Conservation (phyloP, 495 filamentous ascomycete genomes). For the Penicillium diatomitis region DNA sequence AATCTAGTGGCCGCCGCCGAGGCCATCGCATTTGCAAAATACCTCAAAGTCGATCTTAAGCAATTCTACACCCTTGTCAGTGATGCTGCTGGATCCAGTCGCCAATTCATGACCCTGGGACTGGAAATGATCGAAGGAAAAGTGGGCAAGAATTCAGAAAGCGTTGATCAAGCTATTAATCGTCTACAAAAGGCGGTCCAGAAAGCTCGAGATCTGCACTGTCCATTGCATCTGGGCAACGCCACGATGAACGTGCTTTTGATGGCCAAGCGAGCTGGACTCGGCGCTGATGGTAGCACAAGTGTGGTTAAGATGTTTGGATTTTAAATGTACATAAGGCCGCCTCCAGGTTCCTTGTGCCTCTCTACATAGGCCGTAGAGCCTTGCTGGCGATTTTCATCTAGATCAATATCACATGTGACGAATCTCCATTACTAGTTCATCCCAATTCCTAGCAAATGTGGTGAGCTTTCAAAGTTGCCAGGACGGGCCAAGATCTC, state of each 20-base stretch:
- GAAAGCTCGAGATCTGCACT: conserved; percentile 44
- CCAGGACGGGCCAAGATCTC: too few species aligned
- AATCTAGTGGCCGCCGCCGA: conserved; percentile 58
- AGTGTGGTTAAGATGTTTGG: conserved; percentile 31
- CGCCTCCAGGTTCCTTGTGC: too few species aligned
- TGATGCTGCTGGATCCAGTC: conserved; percentile 62
- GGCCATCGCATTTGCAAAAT: conserved; percentile 54
- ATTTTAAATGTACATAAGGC: conserved; percentile 7
- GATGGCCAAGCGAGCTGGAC: conserved; percentile 25
- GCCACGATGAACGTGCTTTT: conserved; percentile 30
- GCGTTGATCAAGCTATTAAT: conserved; percentile 47
- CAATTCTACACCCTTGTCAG: conserved; percentile 58
- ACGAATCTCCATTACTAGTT: too few species aligned
- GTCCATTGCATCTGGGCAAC: conserved; percentile 35
- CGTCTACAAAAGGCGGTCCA: conserved; percentile 53
- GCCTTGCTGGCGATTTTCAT: too few species aligned
- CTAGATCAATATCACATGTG: too few species aligned
- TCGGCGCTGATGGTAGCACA: conserved; percentile 22
- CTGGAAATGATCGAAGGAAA: conserved; percentile 41
- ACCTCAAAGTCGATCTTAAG: conserved; percentile 52
- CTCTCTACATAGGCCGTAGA: too few species aligned
- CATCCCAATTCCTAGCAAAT: too few species aligned
- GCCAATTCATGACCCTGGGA: conserved; percentile 48
- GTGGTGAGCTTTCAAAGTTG: too few species aligned
- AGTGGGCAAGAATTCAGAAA: conserved; percentile 24